Conservation (phyloP, 2,329 filamentous ascomycete species). For the Berkeleyomyces rouxiae region DNA sequence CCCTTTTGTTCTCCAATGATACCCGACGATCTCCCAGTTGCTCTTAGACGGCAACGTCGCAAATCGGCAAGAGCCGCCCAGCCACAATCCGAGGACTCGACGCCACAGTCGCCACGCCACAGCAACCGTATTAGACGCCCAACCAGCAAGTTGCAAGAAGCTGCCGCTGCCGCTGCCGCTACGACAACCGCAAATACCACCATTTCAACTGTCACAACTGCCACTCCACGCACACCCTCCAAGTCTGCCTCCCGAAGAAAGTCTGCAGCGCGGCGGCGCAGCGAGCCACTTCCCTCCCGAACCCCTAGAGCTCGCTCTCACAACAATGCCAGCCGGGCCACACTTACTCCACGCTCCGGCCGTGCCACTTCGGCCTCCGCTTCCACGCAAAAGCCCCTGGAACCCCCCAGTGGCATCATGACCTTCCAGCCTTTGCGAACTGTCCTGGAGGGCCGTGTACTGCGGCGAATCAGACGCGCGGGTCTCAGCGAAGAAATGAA, state of each 20-base stretch:
- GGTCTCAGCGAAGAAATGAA: slow-evolving; percentile 43
- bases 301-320: background rate
- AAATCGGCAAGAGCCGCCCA: background rate
- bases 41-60: slow-evolving; percentile 7
- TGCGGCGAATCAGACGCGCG: slow-evolving; percentile 39
- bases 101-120: slow-evolving; percentile 9
- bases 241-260: background rate
- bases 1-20: slow-evolving; percentile 3
- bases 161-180: background rate
- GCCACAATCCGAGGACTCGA: slow-evolving; percentile 2
- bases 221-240: background rate
- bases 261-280: background rate
- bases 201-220: background rate
- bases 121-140: slow-evolving; percentile 9
- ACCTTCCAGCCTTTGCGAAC: slow-evolving; percentile 35
- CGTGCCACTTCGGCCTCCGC: background rate
- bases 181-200: background rate
- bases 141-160: slow-evolving; percentile 4
- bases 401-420: slow-evolving; percentile 17
- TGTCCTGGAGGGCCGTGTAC: slow-evolving; percentile 38
- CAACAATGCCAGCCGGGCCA: slow-evolving; percentile 8
- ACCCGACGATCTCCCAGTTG: slow-evolving; percentile 6
- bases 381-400: slow-evolving; percentile 16
- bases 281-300: background rate
- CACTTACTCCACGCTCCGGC: slow-evolving; percentile 3